Conservation (phyloP, 2,329 filamentous ascomycete species). For the Venturia carpophila region DNA sequence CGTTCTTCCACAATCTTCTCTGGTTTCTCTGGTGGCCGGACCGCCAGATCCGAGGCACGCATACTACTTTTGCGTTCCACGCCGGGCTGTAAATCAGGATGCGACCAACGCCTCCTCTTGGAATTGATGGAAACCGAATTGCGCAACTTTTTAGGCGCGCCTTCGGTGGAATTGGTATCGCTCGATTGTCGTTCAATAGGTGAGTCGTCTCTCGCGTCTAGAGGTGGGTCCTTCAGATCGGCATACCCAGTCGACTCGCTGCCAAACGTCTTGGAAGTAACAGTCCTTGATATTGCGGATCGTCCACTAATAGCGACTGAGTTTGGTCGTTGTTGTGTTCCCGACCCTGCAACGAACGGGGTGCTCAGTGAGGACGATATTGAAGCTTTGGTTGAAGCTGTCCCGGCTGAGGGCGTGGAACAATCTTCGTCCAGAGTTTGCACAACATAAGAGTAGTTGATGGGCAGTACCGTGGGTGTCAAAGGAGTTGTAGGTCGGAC, state of each 20-base stretch:
- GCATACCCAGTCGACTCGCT: constrained; percentile 6
- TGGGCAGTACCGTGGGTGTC: constrained; percentile 27
- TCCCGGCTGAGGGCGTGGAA: neutral
- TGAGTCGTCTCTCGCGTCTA: constrained; percentile 18
- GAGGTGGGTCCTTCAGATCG: constrained; percentile 14
- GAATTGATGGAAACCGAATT: constrained; percentile 17
- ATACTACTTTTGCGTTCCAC: constrained; percentile 29
- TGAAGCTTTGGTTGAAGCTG: neutral
- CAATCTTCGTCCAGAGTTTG: constrained; percentile 26
- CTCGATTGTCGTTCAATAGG: constrained; percentile 20
- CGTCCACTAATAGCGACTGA: constrained; percentile 7
- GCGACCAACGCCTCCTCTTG: constrained; percentile 33
- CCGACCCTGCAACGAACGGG: neutral
- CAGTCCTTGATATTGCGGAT: neutral
- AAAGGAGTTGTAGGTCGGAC: constrained; percentile 23
- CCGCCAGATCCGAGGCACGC: constrained; percentile 25
- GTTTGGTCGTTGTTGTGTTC: constrained; percentile 1
- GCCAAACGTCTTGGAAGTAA: neutral
- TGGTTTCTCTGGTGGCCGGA: constrained; percentile 24
- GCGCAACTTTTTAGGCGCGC: neutral
- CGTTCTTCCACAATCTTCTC: constrained; percentile 33
- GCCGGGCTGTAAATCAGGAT: constrained; percentile 35
- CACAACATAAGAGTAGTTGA: constrained; percentile 35
- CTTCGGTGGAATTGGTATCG: neutral
- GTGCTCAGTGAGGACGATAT: neutral